Conservation (phyloP, 495 filamentous ascomycete species). For the Talaromyces proteolyticus region DNA sequence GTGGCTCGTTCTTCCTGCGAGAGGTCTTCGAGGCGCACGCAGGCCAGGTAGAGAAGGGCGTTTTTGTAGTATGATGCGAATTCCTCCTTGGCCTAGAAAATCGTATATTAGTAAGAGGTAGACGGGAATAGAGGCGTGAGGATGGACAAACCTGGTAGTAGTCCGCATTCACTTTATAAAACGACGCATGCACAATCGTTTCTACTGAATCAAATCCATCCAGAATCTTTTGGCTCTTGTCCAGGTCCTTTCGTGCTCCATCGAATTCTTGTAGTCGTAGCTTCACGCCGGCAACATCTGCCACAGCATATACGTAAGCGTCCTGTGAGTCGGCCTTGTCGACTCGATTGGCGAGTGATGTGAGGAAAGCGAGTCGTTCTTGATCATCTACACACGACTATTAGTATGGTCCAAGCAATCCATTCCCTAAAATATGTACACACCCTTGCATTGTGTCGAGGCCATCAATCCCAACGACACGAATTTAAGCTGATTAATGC, state of each 20-base stretch:
- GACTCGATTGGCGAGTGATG: constrained; percentile 76
- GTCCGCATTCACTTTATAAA: constrained; percentile 92
- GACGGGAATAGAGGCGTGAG: neutral
- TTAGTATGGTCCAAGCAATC: neutral
- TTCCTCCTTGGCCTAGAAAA: constrained; percentile 64
- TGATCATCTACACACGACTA: constrained; percentile 57
- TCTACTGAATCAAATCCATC: constrained; percentile 94
- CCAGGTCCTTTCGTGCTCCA: constrained; percentile 76
- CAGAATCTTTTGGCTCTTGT: constrained; percentile 78
- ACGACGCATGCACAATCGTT: constrained; percentile 91
- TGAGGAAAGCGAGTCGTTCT: constrained; percentile 84
- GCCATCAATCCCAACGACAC: constrained; percentile 84
- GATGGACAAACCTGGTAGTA: constrained; percentile 71
- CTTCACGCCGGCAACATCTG: constrained; percentile 85
- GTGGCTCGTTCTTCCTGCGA: constrained; percentile 62
- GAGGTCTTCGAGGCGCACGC: constrained; percentile 77
- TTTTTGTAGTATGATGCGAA: constrained; percentile 96
- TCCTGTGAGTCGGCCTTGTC: constrained; percentile 92
- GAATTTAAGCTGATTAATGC: constrained; percentile 98
- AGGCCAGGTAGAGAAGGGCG: constrained; percentile 96
- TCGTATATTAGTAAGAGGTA: neutral
- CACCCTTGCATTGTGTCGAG: constrained; percentile 81
- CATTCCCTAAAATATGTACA: constrained; percentile 8
- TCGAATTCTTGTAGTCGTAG: constrained; percentile 69
- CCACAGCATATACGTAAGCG: constrained; percentile 89